Conservation (phyloP, 345 rosid species). For the Camelina hispida region DNA sequence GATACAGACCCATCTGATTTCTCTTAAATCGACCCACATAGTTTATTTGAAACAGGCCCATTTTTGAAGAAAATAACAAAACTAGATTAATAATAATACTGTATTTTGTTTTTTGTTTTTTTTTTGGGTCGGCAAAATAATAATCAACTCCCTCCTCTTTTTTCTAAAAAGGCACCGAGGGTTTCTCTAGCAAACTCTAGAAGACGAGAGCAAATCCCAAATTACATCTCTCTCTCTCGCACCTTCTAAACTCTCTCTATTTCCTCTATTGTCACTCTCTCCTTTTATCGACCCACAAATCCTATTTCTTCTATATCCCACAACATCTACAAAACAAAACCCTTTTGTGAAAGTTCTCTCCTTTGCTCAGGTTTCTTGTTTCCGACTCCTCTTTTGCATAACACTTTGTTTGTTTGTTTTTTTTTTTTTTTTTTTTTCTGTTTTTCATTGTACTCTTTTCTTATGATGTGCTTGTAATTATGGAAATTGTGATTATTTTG, state of each 20-base stretch:
- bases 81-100: not conserved
- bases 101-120: too few species aligned
- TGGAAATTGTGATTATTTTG: too few species aligned
- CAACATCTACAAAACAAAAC: slow-evolving; percentile 1
- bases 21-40: not conserved
- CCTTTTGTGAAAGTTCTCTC: slow-evolving; percentile 4
- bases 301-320: not conserved
- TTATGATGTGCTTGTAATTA: too few species aligned
- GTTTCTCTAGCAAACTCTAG: slow-evolving; percentile 57
- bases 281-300: not conserved
- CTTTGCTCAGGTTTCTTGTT: slow-evolving; percentile 33
- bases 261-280: not conserved
- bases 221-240: slow-evolving; percentile 18
- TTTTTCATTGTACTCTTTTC: too few species aligned
- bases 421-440: too few species aligned
- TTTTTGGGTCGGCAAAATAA: slow-evolving; percentile 6
- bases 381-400: not conserved
- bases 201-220: slow-evolving; percentile 34
- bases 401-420: not conserved
- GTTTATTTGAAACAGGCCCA: not conserved
- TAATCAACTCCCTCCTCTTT: slow-evolving; percentile 17
- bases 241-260: slow-evolving; percentile 27
- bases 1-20: not conserved
- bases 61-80: not conserved
- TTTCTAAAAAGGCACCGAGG: slow-evolving; percentile 21